Percentiles rank a stretch among this genome's conserved stretches.
Evolutionary conservation across 2,329 filamentous ascomycete genomes (phyloP).

Genomic region (Penicillium crustosum): DNA sequence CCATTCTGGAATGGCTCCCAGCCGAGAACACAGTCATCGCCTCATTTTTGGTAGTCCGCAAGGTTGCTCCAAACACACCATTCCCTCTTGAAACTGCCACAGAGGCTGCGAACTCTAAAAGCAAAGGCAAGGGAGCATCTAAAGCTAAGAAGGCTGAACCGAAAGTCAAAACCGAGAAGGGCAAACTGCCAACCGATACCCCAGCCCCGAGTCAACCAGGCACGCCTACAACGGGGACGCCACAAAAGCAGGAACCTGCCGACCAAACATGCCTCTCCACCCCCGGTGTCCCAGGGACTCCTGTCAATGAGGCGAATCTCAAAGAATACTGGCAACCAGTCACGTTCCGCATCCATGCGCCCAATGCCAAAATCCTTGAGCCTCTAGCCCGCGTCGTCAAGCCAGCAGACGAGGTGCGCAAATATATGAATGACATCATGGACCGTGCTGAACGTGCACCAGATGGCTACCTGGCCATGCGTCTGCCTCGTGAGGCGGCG

Average conservation of each 20-base stretch:
- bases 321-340: constrained; percentile 53
- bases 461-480: constrained; percentile 56
- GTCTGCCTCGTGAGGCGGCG: constrained; percentile 49
- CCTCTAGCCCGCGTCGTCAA: constrained; percentile 58
- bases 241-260: constrained; percentile 17
- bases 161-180: constrained; percentile 25
- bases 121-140: constrained; percentile 32
- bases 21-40: constrained; percentile 48
- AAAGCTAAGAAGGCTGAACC: constrained; percentile 43
- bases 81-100: constrained; percentile 38
- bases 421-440: constrained; percentile 59
- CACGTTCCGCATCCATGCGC: constrained; percentile 58
- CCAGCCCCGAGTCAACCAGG: constrained; percentile 11
- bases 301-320: constrained; percentile 27
- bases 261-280: not conserved
- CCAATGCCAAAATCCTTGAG: constrained; percentile 54
- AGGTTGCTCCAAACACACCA: constrained; percentile 41
- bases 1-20: constrained; percentile 50
- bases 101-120: constrained; percentile 31
- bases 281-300: constrained; percentile 10
- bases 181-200: constrained; percentile 14
- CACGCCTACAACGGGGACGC: constrained; percentile 17
- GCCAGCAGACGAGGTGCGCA: constrained; percentile 52
- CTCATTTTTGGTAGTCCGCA: constrained; percentile 49
- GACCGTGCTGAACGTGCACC: constrained; percentile 56